These are phyloP conservation scores for Inonotus obliquus DNA, from an alignment of 1,284 basidiomycete genomes.

Conservation along the genomic window DNA sequence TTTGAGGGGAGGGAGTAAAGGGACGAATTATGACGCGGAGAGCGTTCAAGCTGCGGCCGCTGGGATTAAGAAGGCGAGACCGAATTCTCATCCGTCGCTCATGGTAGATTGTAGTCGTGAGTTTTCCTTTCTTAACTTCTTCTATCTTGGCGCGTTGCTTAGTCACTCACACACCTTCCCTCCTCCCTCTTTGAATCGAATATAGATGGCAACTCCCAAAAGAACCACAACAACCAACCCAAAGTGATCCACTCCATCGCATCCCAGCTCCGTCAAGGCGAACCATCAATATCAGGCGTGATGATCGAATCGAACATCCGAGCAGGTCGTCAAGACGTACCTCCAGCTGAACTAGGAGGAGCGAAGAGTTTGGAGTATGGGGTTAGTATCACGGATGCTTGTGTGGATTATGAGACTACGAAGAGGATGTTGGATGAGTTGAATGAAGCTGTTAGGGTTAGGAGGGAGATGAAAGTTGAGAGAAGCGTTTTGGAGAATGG, in stretches of 20 bases:
- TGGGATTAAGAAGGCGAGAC: slow-evolving; percentile 70
- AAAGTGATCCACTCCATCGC: slow-evolving; percentile 76
- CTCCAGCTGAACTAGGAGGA: slow-evolving; percentile 40
- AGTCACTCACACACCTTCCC: not conserved
- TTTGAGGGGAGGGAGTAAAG: slow-evolving; percentile 83
- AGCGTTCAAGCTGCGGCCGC: slow-evolving; percentile 69
- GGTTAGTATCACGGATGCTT: slow-evolving; percentile 90
- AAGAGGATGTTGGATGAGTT: slow-evolving; percentile 72
- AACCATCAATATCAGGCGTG: slow-evolving; percentile 84
- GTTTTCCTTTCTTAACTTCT: slow-evolving; percentile 27
- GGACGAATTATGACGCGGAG: slow-evolving; percentile 81
- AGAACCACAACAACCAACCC: slow-evolving; percentile 90
- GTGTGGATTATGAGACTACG: slow-evolving; percentile 88
- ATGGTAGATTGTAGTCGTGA: slow-evolving; percentile 83
- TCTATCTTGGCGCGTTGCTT: slow-evolving; percentile 4
- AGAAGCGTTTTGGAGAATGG: slow-evolving; percentile 6
- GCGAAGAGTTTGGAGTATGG: slow-evolving; percentile 72
- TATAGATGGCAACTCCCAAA: slow-evolving; percentile 85
- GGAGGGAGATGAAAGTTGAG: slow-evolving; percentile 6
- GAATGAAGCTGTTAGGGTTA: slow-evolving; percentile 42
- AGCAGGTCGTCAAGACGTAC: slow-evolving; percentile 82
- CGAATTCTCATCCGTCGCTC: slow-evolving; percentile 58
- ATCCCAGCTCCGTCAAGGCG: slow-evolving; percentile 73
- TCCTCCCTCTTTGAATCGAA: not conserved
- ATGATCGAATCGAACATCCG: slow-evolving; percentile 97